Percentiles rank a stretch among this genome's conserved stretches.
Evolutionary conservation across 768 basidiomycete genomes (phyloP).

Genomic region (Chlorophyllum brunneum): DNA sequence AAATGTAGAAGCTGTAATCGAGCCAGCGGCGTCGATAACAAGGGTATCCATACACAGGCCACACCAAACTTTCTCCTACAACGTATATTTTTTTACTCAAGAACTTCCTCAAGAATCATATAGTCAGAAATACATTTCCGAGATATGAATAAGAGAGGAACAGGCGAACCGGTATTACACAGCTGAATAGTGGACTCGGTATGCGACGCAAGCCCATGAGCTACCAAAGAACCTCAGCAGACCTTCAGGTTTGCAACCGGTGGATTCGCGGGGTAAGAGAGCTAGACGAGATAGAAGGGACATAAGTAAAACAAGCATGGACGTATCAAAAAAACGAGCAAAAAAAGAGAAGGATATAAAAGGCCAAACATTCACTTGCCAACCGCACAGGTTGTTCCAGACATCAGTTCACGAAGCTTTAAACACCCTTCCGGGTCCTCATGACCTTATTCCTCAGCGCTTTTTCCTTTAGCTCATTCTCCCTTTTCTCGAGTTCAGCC

Average conservation of each 20-base stretch:
- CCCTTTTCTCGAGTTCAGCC: conserved; percentile 59
- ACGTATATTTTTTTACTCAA: not conserved
- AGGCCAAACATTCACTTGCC: conserved; percentile 8
- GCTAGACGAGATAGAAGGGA: conserved; percentile 2
- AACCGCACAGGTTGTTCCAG: conserved; percentile 1
- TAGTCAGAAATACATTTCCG: conserved; percentile 9
- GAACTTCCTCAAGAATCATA: not conserved
- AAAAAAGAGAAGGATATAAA: not conserved
- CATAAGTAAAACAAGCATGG: conserved; percentile 9
- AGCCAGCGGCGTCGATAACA: too few relatives aligned
- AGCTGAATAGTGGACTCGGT: not conserved
- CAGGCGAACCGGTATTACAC: not conserved
- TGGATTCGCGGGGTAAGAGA: not conserved
- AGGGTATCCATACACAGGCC: too few relatives aligned
- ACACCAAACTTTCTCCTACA: too few relatives aligned
- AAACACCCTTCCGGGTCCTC: conserved; percentile 55
- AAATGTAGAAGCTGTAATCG: too few relatives aligned
- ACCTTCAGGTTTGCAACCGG: not conserved
- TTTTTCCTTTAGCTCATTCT: conserved; percentile 78
- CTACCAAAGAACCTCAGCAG: too few relatives aligned
- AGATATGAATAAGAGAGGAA: conserved; percentile 1
- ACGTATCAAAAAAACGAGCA: not conserved
- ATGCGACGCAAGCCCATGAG: not conserved
- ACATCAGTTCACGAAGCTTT: not conserved
- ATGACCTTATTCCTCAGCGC: conserved; percentile 81